Conservation (phyloP, 805 yeast genomes). For the Ogataea pini region DNA sequence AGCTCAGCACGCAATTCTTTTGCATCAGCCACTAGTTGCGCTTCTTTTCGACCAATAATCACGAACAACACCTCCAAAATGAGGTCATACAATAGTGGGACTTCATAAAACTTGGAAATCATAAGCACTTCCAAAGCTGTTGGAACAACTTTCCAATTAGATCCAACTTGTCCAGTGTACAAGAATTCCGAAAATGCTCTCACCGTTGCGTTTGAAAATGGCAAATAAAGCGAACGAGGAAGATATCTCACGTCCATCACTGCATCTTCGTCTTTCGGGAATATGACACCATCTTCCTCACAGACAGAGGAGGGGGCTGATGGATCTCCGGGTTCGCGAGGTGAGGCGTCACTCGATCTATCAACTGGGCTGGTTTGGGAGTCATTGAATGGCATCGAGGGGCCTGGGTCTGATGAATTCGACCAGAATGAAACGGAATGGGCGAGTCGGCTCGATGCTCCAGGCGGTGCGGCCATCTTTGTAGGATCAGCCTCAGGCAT, state of each 20-base stretch:
- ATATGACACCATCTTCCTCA: constrained; percentile 12
- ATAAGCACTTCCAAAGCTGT: constrained; percentile 64
- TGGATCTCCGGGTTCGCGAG: neutral
- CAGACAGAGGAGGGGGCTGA: neutral
- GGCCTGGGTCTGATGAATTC: constrained; percentile 15
- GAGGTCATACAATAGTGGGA: constrained; percentile 70
- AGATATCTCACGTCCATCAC: constrained; percentile 58
- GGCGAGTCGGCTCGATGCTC: constrained; percentile 11
- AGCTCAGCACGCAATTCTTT: constrained; percentile 33
- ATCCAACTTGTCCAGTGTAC: constrained; percentile 78
- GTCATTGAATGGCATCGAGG: neutral
- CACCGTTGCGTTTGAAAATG: constrained; percentile 61
- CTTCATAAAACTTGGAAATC: constrained; percentile 63
- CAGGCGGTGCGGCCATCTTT: neutral
- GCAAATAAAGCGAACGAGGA: constrained; percentile 70
- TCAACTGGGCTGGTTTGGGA: neutral
- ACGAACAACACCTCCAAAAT: constrained; percentile 70
- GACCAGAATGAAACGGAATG: constrained; percentile 7
- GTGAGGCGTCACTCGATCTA: neutral
- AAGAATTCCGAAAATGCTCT: constrained; percentile 70
- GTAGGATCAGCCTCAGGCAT: constrained; percentile 41
- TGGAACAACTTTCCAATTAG: constrained; percentile 71
- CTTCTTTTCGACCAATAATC: constrained; percentile 67
- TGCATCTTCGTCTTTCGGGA: constrained; percentile 21
- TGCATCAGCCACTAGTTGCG: constrained; percentile 44